phyloP scores from a whole-genome alignment of 139 green algal genomes.

The Chlorella sp. region DNA sequence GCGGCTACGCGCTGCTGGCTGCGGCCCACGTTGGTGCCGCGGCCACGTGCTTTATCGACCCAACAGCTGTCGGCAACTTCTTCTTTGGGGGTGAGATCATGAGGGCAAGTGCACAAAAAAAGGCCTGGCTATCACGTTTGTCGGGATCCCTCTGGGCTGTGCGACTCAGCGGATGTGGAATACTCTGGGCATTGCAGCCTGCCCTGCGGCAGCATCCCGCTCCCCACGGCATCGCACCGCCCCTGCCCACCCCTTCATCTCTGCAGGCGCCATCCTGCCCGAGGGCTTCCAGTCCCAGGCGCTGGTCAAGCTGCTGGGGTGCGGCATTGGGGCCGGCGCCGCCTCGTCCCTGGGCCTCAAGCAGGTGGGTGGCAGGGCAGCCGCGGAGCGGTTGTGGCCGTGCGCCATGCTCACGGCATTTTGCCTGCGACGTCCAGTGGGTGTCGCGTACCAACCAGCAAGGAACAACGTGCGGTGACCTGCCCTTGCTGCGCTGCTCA shows the following conservation, averaged over 20 bases:
- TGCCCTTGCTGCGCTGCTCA: too few species aligned
- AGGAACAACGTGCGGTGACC: too few species aligned
- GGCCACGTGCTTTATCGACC: constrained; percentile 1
- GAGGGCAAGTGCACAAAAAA: background rate
- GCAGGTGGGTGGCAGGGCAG: too few species aligned
- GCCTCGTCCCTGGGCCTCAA: constrained; percentile 26
- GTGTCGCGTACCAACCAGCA: too few species aligned
- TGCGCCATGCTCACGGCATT: too few species aligned
- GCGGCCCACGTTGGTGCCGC: constrained; percentile 22
- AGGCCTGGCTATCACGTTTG: background rate
- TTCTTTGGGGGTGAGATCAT: constrained; percentile 22
- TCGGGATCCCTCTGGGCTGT: background rate
- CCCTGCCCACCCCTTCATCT: background rate
- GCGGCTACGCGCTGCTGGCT: constrained; percentile 30
- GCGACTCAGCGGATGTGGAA: background rate
- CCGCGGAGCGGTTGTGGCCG: too few species aligned
- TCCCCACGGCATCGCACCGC: too few species aligned
- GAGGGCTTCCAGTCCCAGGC: constrained; percentile 38
- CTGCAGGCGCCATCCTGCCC: constrained; percentile 28
- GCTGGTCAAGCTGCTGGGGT: constrained; percentile 38
- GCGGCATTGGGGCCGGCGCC: constrained; percentile 14
- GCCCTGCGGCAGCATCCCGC: too few species aligned
- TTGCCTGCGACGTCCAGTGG: too few species aligned
- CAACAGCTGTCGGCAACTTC: constrained; percentile 19
- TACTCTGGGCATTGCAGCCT: too few species aligned